Conservation (phyloP, 164 flowering plant genomes). For the Amborella trichopoda region DNA sequence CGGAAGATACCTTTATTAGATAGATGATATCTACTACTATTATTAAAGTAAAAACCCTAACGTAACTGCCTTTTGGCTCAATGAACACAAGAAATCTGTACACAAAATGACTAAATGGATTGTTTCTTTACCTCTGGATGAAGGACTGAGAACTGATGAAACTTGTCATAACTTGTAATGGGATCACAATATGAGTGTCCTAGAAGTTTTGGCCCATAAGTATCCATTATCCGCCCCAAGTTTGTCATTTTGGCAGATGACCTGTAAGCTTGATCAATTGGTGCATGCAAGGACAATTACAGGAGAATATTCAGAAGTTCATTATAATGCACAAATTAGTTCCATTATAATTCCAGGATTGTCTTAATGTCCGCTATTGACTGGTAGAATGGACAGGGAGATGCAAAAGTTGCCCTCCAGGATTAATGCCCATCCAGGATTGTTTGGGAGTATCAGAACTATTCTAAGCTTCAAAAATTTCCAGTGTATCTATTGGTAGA, state of each 20-base stretch:
- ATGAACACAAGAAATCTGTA: background rate
- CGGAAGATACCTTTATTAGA: background rate
- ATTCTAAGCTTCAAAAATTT: too few relatives aligned
- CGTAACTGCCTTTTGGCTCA: background rate
- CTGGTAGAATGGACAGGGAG: background rate
- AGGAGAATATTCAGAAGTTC: too few relatives aligned
- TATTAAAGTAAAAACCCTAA: background rate
- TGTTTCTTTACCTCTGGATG: slow-evolving; percentile 62
- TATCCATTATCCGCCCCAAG: slow-evolving; percentile 67
- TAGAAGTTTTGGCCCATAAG: slow-evolving; percentile 51
- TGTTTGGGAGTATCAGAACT: too few relatives aligned
- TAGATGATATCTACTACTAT: background rate
- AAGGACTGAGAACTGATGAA: slow-evolving; percentile 55
- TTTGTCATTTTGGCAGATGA: slow-evolving; percentile 36
- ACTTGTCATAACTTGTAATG: slow-evolving; percentile 54
- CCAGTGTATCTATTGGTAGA: too few relatives aligned
- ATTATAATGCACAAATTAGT: too few relatives aligned
- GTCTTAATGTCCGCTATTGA: background rate
- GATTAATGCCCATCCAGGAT: background rate
- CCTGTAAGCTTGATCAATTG: slow-evolving; percentile 32
- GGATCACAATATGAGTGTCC: slow-evolving; percentile 72
- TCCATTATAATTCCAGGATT: background rate
- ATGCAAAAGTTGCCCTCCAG: background rate
- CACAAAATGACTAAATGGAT: too few relatives aligned
- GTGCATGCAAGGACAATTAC: too few relatives aligned